Base-by-base conservation (phyloP, 169 alveolate species). In the Cardiosporidium cionae region DNA sequence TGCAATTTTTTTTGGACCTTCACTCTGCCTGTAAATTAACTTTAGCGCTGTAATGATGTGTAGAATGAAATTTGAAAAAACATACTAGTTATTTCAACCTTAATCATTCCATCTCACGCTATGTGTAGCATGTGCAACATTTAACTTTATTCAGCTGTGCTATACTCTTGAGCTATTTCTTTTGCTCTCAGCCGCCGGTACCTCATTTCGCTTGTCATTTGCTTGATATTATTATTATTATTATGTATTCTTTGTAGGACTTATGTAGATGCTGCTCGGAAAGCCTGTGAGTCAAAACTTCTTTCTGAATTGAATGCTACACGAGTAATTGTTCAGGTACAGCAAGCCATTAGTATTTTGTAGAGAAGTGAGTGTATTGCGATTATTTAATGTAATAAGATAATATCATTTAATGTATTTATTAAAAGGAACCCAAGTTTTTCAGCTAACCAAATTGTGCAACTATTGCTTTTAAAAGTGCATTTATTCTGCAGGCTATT, bases 221-320 rank as follows among this genome's bases (percentile, higher is more conserved):
- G 33, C 29, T 16, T 2, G 66, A 2, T 69, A 28, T 37, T 63
- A 31, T 66, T 44, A 44, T 16, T 44, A n/a, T 44, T n/a, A n/a
- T n/a, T n/a, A 44, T 44, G n/a, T 44, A 44, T 16, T 44, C n/a
- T 44, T 6, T 25, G 4, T 62, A 76, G 90, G 65, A 88, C 93
- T 9, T 88, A 87, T 73, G 83, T 88, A 32, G 88, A 89, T 2
- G 93, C 93, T 2, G 93, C 93, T 2, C 85, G 86, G 27, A 88
- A 85, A 69, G 93, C 93, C 0, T 86, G 81, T 31, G 93, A 85
- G 4, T 83, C 81, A 62, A 87, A 90, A 35, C 68, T 88, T 32
- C 83, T 88, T 2, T 84, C 76, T 28, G 83, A 79, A 58, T 75
- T 78, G 66, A 91, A 87, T 0, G 76, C 85, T 23, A 84, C 92